Evolutionary conservation across 2,329 filamentous ascomycete genomes (phyloP).

Genomic region (Mollisia scopiformis): DNA sequence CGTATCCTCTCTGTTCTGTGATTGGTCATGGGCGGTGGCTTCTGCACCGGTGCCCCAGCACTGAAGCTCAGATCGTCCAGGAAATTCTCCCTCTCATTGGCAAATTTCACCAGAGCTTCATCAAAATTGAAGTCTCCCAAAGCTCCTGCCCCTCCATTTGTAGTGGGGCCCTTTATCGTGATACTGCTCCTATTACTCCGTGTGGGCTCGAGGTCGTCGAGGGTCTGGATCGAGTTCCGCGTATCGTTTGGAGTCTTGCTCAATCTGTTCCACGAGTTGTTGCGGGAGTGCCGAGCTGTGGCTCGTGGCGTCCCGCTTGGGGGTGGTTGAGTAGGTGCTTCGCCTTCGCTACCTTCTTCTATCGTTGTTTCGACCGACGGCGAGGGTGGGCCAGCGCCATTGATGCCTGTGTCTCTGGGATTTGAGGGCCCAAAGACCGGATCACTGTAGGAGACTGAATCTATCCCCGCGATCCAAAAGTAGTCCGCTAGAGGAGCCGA

Average conservation of each 20-base stretch:
- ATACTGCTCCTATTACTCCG: constrained; percentile 67
- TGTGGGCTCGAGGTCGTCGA: constrained; percentile 57
- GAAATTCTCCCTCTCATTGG: constrained; percentile 91
- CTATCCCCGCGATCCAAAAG: constrained; percentile 76
- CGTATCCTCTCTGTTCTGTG: constrained; percentile 82
- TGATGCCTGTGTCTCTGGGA: constrained; percentile 23
- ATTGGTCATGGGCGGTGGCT: constrained; percentile 72
- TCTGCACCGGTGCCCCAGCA: constrained; percentile 71
- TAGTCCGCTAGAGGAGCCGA: constrained; percentile 72
- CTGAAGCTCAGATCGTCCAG: constrained; percentile 89
- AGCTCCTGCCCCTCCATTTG: constrained; percentile 28
- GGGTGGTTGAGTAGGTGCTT: constrained; percentile 47
- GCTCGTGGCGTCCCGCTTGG: constrained; percentile 25
- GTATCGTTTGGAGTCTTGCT: constrained; percentile 56
- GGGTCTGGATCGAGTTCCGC: constrained; percentile 55
- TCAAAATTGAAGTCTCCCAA: constrained; percentile 87
- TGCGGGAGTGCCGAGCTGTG: constrained; percentile 60
- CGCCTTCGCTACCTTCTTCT: constrained; percentile 57
- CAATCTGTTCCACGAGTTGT: constrained; percentile 61
- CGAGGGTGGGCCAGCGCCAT: constrained; percentile 30
- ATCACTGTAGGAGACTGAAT: constrained; percentile 68
- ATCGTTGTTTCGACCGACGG: constrained; percentile 59
- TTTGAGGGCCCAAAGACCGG: constrained; percentile 41
- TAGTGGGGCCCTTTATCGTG: constrained; percentile 56
- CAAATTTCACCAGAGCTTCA: constrained; percentile 89